A percentile compares a stretch with the other conserved stretches of the same genome.
Conservation (phyloP, 768 basidiomycete species). For the Boletellus ananiceps region DNA sequence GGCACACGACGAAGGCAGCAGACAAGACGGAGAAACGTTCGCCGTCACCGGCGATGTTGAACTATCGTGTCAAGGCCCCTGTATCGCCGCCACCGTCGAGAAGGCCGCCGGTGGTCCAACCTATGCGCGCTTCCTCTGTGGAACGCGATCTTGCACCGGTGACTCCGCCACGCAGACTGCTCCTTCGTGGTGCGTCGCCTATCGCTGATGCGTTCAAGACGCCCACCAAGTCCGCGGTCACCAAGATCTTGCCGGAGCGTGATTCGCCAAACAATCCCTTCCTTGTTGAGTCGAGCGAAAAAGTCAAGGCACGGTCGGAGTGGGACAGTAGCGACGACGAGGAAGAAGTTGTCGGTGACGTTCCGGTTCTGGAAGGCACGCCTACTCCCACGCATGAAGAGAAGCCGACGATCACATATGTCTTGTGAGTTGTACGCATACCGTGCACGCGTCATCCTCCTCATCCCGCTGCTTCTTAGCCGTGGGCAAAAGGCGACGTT, state of each 20-base stretch:
- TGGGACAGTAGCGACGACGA: conserved; percentile 36
- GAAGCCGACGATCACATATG: conserved; percentile 62
- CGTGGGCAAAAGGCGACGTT: conserved; percentile 62
- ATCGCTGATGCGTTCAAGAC: conserved; percentile 29
- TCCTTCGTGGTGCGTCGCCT: conserved; percentile 22
- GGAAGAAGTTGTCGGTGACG: conserved; percentile 30
- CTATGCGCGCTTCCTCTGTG: conserved; percentile 25
- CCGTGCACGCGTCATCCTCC: neutral
- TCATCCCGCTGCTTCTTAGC: conserved; percentile 35
- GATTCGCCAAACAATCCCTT: conserved; percentile 76
- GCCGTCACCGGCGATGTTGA: conserved; percentile 37
- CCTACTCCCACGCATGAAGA: conserved; percentile 43
- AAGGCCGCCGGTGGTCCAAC: conserved; percentile 35
- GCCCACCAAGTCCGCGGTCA: conserved; percentile 38
- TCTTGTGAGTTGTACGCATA: conserved; percentile 52
- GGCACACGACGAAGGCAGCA: neutral
- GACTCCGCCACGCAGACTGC: conserved; percentile 22
- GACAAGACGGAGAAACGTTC: conserved; percentile 17
- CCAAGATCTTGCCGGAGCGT: conserved; percentile 36
- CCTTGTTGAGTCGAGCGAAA: conserved; percentile 37
- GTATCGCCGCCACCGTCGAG: conserved; percentile 68
- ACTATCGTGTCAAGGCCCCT: conserved; percentile 37
- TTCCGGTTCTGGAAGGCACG: conserved; percentile 32
- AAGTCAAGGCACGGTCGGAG: conserved; percentile 16
- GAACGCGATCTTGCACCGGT: conserved; percentile 18